Conservation (phyloP, 108 stramenopile species). For the Stephanodiscus minutulus region DNA sequence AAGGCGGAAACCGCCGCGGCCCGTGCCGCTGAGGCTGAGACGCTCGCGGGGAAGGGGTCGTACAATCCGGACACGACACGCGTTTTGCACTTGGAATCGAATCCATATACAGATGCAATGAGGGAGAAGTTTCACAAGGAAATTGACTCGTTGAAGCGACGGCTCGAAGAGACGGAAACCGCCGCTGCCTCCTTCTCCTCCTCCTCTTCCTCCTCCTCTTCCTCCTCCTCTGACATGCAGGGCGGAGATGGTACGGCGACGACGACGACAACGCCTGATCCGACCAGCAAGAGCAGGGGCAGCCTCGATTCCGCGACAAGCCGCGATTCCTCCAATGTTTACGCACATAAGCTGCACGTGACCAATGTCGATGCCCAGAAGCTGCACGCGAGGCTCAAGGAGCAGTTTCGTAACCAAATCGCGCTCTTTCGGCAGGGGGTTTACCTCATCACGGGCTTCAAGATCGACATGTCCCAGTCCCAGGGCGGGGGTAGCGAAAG, state of each 20-base stretch:
- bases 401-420: constrained; percentile 91
- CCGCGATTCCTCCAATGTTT: constrained; percentile 39
- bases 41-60: constrained; percentile 85
- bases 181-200: neutral
- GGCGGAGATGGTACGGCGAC: constrained; percentile 2
- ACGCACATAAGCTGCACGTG: constrained; percentile 85
- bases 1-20: constrained; percentile 75
- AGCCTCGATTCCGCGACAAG: constrained; percentile 34
- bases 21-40: constrained; percentile 70
- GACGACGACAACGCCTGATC: constrained; percentile 30
- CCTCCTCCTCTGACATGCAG: neutral
- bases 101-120: constrained; percentile 75
- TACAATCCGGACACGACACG: constrained; percentile 78
- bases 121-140: constrained; percentile 60
- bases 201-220: neutral
- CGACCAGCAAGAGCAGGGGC: constrained; percentile 13
- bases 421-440: constrained; percentile 91
- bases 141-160: constrained; percentile 59
- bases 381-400: constrained; percentile 87
- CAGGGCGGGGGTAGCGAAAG: constrained; percentile 38
- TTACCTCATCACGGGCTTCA: constrained; percentile 91
- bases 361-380: constrained; percentile 81
- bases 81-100: constrained; percentile 75
- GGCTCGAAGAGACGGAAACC: constrained; percentile 52
- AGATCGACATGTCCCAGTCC: constrained; percentile 84